phyloP scores from a whole-genome alignment of 805 yeast species.

The Candida odintsovae region DNA sequence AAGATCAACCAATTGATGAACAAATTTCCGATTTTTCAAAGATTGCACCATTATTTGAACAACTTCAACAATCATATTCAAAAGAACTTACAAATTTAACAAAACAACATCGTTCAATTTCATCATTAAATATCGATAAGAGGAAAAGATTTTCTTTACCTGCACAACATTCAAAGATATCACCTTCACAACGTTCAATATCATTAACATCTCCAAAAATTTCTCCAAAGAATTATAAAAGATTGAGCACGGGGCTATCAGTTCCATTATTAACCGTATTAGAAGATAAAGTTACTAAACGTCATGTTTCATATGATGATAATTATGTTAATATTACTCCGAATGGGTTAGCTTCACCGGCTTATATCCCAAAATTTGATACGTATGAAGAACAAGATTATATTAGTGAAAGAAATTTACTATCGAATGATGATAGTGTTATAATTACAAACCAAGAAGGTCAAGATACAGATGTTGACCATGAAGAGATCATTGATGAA shows the following conservation, averaged over 20 bases:
- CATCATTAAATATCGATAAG: not conserved
- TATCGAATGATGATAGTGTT: slow-evolving; percentile 24
- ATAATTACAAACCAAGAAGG: slow-evolving; percentile 11
- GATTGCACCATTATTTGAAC: slow-evolving; percentile 4
- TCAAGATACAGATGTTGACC: slow-evolving; percentile 1
- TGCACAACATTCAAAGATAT: slow-evolving; percentile 1
- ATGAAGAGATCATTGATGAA: not conserved
- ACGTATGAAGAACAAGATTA: slow-evolving; percentile 7
- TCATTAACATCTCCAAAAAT: slow-evolving; percentile 4
- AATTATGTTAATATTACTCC: slow-evolving; percentile 14
- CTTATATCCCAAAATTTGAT: not conserved
- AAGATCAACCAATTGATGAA: slow-evolving; percentile 1
- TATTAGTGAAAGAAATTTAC: slow-evolving; percentile 11
- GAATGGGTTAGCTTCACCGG: slow-evolving; percentile 3
- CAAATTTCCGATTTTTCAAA: slow-evolving; percentile 9
- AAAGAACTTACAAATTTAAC: slow-evolving; percentile 2
- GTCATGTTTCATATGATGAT: slow-evolving; percentile 18
- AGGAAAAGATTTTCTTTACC: slow-evolving; percentile 22
- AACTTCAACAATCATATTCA: slow-evolving; percentile 3
- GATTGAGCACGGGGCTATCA: slow-evolving; percentile 24
- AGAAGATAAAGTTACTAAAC: slow-evolving; percentile 13
- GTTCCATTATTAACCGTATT: slow-evolving; percentile 24
- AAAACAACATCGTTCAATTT: not conserved
- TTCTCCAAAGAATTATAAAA: slow-evolving; percentile 13
- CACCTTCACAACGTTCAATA: slow-evolving; percentile 8